These are phyloP conservation scores for Xylariales sp. DNA, from an alignment of 2,329 filamentous ascomycete genomes.

Conservation along the genomic window DNA sequence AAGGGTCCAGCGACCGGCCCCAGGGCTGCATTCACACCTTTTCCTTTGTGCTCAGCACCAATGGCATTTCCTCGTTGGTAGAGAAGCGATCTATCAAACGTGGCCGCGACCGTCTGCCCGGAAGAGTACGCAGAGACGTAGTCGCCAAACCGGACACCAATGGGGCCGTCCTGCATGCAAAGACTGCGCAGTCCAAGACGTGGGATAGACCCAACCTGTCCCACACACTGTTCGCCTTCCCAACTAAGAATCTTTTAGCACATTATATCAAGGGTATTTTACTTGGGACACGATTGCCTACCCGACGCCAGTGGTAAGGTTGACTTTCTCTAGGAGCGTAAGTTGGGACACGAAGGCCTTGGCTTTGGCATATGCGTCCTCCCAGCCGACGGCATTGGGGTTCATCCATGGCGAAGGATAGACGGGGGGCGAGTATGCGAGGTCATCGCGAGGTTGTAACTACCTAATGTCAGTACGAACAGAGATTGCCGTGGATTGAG, in stretches of 20 bases:
- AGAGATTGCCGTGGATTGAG: no score
- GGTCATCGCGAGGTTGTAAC: constrained; percentile 16
- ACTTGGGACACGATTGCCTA: constrained; percentile 34
- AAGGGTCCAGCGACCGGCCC: constrained; percentile 72
- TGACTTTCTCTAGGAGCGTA: constrained; percentile 86
- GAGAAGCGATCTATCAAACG: constrained; percentile 72
- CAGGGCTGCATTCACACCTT: constrained; percentile 70
- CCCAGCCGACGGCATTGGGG: constrained; percentile 67
- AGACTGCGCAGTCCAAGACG: constrained; percentile 66
- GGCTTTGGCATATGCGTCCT: constrained; percentile 70
- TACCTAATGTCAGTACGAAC: no score
- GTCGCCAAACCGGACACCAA: constrained; percentile 74
- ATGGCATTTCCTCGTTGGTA: constrained; percentile 67
- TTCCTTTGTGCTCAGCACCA: constrained; percentile 65
- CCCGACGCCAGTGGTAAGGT: constrained; percentile 87
- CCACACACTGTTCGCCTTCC: constrained; percentile 70
- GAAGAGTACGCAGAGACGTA: constrained; percentile 79
- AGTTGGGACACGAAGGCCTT: constrained; percentile 76
- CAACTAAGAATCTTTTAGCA: constrained; percentile 39
- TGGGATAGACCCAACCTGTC: constrained; percentile 67
- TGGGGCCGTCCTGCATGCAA: constrained; percentile 84
- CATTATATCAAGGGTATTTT: neutral
- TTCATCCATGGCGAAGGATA: constrained; percentile 90
- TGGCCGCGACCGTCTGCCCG: constrained; percentile 76
- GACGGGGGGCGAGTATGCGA: constrained; percentile 27